Base-by-base conservation (phyloP, 495 filamentous ascomycete species). In the Penicillium verhagenii region DNA sequence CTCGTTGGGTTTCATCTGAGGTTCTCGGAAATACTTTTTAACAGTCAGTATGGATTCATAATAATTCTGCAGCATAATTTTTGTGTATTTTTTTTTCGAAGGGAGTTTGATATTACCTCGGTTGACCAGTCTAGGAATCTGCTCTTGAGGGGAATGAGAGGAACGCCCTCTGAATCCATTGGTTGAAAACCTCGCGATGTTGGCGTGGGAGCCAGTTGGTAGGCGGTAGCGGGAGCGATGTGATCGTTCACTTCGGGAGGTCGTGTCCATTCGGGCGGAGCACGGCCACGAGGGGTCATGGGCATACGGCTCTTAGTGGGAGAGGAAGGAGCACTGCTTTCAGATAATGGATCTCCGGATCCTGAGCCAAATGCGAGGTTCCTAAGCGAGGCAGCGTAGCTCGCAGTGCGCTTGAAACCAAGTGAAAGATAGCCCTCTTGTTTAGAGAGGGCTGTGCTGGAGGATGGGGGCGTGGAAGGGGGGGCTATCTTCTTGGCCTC, bases 1-100 rank as follows among this genome's bases (percentile, higher is more conserved):
- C 61, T 99, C 94, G 48, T 87, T 90, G 13, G 90, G 86, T 64
- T 93, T 94, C 94, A 99, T 99, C 71, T 99, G 94, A 38, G 95
- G 95, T 70, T 99, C 92, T 39, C 94, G 90, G 82, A 97, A 99
- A 68, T 99, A 97, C 75, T 85, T 60, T 26, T 54, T 10, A 60
- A 31, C 13, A 24, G 64, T 79, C 21, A 80, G 72, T 65, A 66
- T 57, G 44, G 57, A 52, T 56, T 60, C 35, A 25, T 38, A 53
- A 13, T 19, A 16, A 20, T 40, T 26, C 8, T 6, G 14, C 47
- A 55, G 11, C 49, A 42, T 49, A 66, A 39, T 45, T 18, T 43
- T 3, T 24, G 25, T 31, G 29, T 9, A 21, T 23, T 37, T 28
- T 21, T 20, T 33, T 49, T 16, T 10, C 53, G 40, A 53, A 65